These are phyloP conservation scores for Ormosia semicastrata DNA, from an alignment of 306 rosid species.

Conservation along the genomic window DNA sequence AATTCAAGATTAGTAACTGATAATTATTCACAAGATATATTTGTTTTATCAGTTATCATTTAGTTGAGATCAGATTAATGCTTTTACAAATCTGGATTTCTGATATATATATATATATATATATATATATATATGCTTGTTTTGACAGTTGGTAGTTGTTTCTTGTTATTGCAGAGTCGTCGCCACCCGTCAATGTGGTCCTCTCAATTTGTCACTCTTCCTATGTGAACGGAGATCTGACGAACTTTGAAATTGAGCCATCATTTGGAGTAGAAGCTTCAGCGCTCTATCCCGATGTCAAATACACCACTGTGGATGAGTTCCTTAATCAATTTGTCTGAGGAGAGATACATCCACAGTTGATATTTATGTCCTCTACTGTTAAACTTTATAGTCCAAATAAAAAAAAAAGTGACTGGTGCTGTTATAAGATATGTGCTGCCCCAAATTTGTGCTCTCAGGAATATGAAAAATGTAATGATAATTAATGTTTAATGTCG, in stretches of 20 bases:
- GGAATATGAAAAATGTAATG: neutral
- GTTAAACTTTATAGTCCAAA: neutral
- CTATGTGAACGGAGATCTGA: conserved; percentile 47
- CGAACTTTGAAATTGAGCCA: conserved; percentile 57
- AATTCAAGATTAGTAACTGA: conserved; percentile 2
- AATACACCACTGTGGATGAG: conserved; percentile 55
- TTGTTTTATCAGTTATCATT: neutral
- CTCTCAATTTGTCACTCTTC: conserved; percentile 42
- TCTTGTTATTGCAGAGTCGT: conserved; percentile 33
- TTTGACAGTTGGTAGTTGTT: neutral
- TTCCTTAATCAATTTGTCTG: conserved; percentile 49
- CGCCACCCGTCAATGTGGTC: conserved; percentile 25
- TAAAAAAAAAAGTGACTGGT: neutral
- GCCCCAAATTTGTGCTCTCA: neutral
- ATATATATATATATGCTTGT: neutral
- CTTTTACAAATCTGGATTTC: neutral
- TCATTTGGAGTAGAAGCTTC: conserved; percentile 63
- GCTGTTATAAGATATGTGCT: neutral
- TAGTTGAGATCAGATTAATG: neutral
- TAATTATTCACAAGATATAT: neutral
- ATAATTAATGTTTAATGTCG: neutral
- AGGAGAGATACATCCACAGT: neutral
- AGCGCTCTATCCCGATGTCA: conserved; percentile 59
- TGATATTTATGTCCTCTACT: neutral
- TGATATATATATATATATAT: neutral